Evolutionary conservation across 2,329 filamentous ascomycete species (phyloP).

Genomic region (Sarocladium strictum): DNA sequence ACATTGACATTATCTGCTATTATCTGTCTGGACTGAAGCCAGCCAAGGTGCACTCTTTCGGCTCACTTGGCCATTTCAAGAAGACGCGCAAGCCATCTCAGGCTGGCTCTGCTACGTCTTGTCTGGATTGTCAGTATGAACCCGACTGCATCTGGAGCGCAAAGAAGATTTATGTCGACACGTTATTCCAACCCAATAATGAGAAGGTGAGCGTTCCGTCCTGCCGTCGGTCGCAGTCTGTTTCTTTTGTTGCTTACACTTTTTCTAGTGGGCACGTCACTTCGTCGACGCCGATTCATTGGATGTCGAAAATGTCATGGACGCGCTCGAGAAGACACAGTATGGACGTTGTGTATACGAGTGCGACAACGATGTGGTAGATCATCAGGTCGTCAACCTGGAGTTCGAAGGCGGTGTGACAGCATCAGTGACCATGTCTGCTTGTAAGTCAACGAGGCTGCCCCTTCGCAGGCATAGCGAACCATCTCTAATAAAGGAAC

Average conservation of each 20-base stretch:
- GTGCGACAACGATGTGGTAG: conserved; percentile 14
- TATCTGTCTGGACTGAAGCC: conserved; percentile 13
- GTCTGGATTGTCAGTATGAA: conserved; percentile 13
- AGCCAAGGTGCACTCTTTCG: conserved; percentile 14
- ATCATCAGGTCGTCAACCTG: conserved; percentile 15
- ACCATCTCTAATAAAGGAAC: background rate
- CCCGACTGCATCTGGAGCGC: conserved; percentile 14
- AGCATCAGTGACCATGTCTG: conserved; percentile 15
- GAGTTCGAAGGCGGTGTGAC: conserved; percentile 14
- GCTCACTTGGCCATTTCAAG: conserved; percentile 14
- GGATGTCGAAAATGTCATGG: conserved; percentile 14
- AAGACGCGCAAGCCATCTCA: conserved; percentile 13
- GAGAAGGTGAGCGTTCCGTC: conserved; percentile 11
- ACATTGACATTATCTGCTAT: conserved; percentile 15
- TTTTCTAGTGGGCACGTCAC: conserved; percentile 13
- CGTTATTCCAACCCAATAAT: conserved; percentile 10
- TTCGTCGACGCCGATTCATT: conserved; percentile 14
- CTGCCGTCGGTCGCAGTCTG: too few species aligned
- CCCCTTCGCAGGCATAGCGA: too few species aligned
- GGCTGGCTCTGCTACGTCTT: conserved; percentile 11
- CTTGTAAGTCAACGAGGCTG: conserved; percentile 10
- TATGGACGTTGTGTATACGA: conserved; percentile 15
- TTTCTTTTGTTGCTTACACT: too few species aligned
- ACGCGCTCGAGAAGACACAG: conserved; percentile 11
- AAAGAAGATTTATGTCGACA: conserved; percentile 15